Evolutionary conservation across 2,329 filamentous ascomycete genomes (phyloP).

Genomic region (Exophiala sp.): DNA sequence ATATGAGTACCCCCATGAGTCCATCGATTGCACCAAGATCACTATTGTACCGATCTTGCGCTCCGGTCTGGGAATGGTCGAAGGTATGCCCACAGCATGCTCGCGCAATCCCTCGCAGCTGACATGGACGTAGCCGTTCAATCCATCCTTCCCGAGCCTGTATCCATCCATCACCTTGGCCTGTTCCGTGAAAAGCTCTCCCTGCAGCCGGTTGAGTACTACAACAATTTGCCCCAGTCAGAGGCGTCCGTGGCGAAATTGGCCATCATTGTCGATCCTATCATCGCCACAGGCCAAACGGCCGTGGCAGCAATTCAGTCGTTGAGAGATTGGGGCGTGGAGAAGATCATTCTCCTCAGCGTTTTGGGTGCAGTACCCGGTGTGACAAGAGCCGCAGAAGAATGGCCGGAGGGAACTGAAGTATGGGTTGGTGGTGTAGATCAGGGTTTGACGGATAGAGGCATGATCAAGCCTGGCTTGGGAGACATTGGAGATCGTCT

Average conservation of each 20-base stretch:
- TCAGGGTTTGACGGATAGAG: conserved; percentile 62
- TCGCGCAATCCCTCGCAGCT: background rate
- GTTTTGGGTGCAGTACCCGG: conserved; percentile 69
- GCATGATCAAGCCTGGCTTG: conserved; percentile 85
- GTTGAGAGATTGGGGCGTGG: conserved; percentile 84
- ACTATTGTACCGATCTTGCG: conserved; percentile 88
- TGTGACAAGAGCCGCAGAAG: conserved; percentile 62
- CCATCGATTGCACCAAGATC: conserved; percentile 59
- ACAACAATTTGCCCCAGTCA: conserved; percentile 76
- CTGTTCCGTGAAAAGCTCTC: conserved; percentile 87
- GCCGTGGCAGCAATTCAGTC: conserved; percentile 85
- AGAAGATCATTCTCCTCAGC: conserved; percentile 67
- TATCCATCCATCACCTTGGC: conserved; percentile 86
- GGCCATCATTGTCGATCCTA: conserved; percentile 81
- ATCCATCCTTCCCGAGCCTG: conserved; percentile 70
- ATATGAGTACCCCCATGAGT: conserved; percentile 63
- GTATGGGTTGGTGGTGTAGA: conserved; percentile 82
- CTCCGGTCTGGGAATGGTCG: conserved; percentile 85
- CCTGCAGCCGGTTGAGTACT: conserved; percentile 89
- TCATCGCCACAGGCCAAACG: conserved; percentile 90
- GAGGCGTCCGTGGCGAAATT: conserved; percentile 45
- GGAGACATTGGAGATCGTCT: conserved; percentile 87
- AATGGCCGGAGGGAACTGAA: conserved; percentile 57
- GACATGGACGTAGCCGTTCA: conserved; percentile 56
- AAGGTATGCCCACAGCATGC: conserved; percentile 48